Percentiles rank a stretch among this genome's conserved stretches.
These are phyloP conservation scores for Aspergillus affinis DNA, from an alignment of 495 filamentous ascomycete species.

Conservation along the genomic window DNA sequence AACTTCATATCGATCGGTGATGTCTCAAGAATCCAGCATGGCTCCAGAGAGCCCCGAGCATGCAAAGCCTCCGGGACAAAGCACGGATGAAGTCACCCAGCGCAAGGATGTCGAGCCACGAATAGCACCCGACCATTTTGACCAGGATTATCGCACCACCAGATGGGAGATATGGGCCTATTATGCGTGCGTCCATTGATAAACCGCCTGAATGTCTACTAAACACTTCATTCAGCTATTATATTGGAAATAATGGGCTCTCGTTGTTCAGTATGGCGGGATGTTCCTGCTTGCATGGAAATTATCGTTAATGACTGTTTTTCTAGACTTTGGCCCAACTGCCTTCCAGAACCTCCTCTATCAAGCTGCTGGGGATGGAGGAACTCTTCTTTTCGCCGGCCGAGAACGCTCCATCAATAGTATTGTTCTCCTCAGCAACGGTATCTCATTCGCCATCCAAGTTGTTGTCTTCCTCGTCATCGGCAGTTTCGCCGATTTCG, in stretches of 20 bases:
- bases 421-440: conserved; percentile 61
- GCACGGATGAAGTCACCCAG: background rate
- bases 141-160: conserved; percentile 50
- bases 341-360: conserved; percentile 63
- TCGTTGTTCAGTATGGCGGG: conserved; percentile 57
- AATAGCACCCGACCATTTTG: conserved; percentile 46
- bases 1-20: background rate
- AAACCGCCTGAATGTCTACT: conserved; percentile 16
- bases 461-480: conserved; percentile 58
- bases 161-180: conserved; percentile 64
- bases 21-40: background rate
- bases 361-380: conserved; percentile 53
- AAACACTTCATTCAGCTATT: conserved; percentile 45
- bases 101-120: conserved; percentile 19
- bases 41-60: background rate
- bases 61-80: background rate
- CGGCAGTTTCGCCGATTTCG: conserved; percentile 60
- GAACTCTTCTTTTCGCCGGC: conserved; percentile 51
- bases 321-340: conserved; percentile 60
- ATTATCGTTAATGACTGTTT: background rate
- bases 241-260: conserved; percentile 67
- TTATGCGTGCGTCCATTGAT: conserved; percentile 47
- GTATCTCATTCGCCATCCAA: conserved; percentile 64
- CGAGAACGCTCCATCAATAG: conserved; percentile 54
- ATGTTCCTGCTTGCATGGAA: background rate